Conservation (phyloP, 768 basidiomycete species). For the Ramaria rubella region DNA sequence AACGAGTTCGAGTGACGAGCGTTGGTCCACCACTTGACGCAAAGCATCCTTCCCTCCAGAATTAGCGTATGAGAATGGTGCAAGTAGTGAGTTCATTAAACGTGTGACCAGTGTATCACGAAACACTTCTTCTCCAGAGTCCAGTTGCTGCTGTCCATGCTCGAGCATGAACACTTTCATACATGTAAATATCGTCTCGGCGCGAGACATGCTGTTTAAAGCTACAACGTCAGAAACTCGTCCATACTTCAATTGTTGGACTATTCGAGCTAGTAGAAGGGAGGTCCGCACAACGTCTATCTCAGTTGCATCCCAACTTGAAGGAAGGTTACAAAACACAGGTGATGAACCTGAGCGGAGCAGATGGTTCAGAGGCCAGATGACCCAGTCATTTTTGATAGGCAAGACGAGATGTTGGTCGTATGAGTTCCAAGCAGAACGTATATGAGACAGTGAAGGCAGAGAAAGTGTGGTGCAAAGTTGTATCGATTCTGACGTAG, state of each 20-base stretch:
- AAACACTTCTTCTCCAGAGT: conserved; percentile 64
- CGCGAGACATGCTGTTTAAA: conserved; percentile 32
- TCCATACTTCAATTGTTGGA: conserved; percentile 37
- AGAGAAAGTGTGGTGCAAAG: conserved; percentile 10
- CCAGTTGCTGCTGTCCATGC: conserved; percentile 56
- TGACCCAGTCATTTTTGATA: conserved; percentile 50
- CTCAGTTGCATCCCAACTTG: conserved; percentile 74
- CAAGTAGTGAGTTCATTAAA: conserved; percentile 55
- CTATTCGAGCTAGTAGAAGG: conserved; percentile 51
- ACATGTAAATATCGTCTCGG: conserved; percentile 63
- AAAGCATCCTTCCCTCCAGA: conserved; percentile 20
- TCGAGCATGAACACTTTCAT: conserved; percentile 98
- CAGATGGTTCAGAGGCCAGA: conserved; percentile 68
- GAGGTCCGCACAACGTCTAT: conserved; percentile 66
- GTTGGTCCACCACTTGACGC: conserved; percentile 19
- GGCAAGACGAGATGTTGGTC: conserved; percentile 18
- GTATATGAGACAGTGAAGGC: conserved; percentile 9
- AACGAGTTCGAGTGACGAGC: conserved; percentile 42
- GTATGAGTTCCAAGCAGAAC: conserved; percentile 1
- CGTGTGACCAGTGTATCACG: conserved; percentile 58
- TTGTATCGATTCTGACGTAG: conserved; percentile 48
- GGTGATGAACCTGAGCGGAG: conserved; percentile 68
- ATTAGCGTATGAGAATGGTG: conserved; percentile 37
- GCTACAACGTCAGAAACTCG: conserved; percentile 23
- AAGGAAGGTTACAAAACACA: conserved; percentile 63